Conservation (phyloP, 176 grass and related monocot species). For the Puccinellia tenuiflora region DNA sequence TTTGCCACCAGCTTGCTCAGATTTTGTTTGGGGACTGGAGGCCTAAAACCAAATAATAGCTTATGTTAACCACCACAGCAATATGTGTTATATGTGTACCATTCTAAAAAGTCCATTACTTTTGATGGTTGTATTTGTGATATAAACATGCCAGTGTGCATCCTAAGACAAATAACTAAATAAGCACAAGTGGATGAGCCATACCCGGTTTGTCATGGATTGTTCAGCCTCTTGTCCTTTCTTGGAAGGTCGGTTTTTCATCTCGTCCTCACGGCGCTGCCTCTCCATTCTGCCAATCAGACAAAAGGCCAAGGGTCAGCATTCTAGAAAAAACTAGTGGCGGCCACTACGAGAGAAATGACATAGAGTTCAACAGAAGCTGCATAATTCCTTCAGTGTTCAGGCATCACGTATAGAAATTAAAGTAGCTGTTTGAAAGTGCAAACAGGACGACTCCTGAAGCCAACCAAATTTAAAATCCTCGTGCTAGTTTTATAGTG, state of each 20-base stretch:
- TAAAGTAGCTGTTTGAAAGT: neutral
- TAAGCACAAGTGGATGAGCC: neutral
- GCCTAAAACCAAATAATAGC: constrained; percentile 44
- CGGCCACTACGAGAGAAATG: too few species aligned
- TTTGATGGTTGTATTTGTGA: neutral
- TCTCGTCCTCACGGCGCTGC: constrained; percentile 75
- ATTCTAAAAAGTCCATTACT: neutral
- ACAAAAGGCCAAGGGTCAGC: constrained; percentile 15
- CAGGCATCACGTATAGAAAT: neutral
- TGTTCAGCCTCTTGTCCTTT: constrained; percentile 79
- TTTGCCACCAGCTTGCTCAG: constrained; percentile 59
- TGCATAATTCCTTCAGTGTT: neutral
- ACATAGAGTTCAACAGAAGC: too few species aligned
- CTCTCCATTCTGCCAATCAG: constrained; percentile 71
- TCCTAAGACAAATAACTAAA: neutral
- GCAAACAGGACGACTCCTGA: neutral
- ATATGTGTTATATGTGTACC: neutral
- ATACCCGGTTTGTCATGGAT: constrained; percentile 59
- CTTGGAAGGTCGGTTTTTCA: constrained; percentile 74
- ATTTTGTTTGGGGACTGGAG: constrained; percentile 60
- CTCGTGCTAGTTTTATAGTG: neutral
- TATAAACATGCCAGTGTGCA: constrained; percentile 1
- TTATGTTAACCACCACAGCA: constrained; percentile 20
- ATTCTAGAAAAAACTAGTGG: constrained; percentile 9
- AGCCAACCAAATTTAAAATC: neutral